Evolutionary conservation across 805 yeast genomes (phyloP).

Genomic region (Maudiozyma serrabonitensis): DNA sequence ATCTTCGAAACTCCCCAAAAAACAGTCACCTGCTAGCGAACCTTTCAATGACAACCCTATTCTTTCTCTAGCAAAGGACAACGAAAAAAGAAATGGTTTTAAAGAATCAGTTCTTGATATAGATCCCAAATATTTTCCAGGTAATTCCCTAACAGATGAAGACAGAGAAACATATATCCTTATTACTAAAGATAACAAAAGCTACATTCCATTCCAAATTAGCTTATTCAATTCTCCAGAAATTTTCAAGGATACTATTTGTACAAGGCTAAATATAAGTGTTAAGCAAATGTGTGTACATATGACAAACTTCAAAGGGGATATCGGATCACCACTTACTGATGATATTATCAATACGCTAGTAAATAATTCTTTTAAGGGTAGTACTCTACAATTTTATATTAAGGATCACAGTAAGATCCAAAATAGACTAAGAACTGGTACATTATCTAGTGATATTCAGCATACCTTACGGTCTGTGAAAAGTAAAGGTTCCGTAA

Average conservation of each 20-base stretch:
- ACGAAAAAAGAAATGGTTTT: neutral
- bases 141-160: neutral
- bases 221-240: constrained; percentile 23
- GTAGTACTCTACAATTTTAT: constrained; percentile 23
- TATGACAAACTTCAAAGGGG: constrained; percentile 59
- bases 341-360: constrained; percentile 37
- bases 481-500: constrained; percentile 21
- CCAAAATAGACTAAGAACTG: constrained; percentile 13
- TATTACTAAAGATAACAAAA: constrained; percentile 52
- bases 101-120: neutral
- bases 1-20: neutral
- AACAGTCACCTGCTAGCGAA: neutral
- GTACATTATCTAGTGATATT: constrained; percentile 10
- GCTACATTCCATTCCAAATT: constrained; percentile 43
- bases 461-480: constrained; percentile 12
- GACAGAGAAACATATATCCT: constrained; percentile 34
- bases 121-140: constrained; percentile 2
- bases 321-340: constrained; percentile 47
- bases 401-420: constrained; percentile 19
- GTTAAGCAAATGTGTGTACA: constrained; percentile 34
- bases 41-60: neutral
- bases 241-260: constrained; percentile 34
- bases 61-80: neutral
- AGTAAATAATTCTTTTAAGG: constrained; percentile 28
- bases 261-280: constrained; percentile 28